These are phyloP conservation scores for Kernera saxatilis DNA, from an alignment of 345 rosid species.

Conservation along the genomic window DNA sequence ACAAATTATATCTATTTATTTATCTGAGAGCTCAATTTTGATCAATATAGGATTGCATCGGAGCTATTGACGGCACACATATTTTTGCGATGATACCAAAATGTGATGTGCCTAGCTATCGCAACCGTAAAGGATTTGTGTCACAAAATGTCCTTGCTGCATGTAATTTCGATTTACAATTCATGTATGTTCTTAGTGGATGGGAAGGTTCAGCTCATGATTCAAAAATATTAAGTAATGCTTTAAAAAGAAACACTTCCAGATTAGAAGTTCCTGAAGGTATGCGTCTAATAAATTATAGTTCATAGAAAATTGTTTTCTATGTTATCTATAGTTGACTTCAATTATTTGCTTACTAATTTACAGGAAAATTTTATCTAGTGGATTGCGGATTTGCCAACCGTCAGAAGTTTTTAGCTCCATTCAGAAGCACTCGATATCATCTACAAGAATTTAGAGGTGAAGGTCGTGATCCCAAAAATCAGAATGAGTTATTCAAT, in stretches of 20 bases:
- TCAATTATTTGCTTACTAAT: neutral
- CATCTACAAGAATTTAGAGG: neutral
- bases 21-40: neutral
- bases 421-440: neutral
- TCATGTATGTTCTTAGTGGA: neutral
- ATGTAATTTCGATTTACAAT: conserved; percentile 7
- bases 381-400: neutral
- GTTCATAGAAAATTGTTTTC: neutral
- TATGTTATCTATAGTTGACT: no score
- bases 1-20: neutral
- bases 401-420: neutral
- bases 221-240: neutral
- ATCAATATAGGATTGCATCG: neutral
- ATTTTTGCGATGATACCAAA: neutral
- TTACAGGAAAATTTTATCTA: neutral
- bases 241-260: neutral
- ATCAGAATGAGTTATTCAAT: no score
- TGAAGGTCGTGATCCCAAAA: no score
- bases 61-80: neutral
- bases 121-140: neutral
- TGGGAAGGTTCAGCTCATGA: neutral
- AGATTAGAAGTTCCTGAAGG: neutral
- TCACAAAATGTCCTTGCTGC: conserved; percentile 6
- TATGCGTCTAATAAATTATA: neutral
- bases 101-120: neutral